Evolutionary conservation across 2,329 filamentous ascomycete species (phyloP), one percentile per base, ranked within the genome.

Genomic region (Dactylonectria macrodidyma): DNA sequence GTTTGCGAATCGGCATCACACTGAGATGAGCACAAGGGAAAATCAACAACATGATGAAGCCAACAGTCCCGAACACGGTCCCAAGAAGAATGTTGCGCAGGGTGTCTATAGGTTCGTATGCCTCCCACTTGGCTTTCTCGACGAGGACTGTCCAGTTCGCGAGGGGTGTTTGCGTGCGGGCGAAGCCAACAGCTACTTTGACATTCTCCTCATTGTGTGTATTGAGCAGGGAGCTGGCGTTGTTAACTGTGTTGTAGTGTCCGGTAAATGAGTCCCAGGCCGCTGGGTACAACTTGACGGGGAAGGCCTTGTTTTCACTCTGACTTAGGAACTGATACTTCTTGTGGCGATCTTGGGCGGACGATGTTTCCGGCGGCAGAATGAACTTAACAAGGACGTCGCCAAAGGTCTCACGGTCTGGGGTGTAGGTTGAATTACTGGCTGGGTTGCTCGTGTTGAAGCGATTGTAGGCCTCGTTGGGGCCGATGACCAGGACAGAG

Each of bases 71-170:
- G 78, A 97, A 97, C 0, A 97, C 92, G 68, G 94, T 97, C 5
- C 90, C 93, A 2, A 97, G 81, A 2, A 98, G 87, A 58, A 97
- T 93, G 55, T 92, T 91, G 22, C 93, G 90, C n/a, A 97, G 84
- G 22, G 89, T 90, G 33, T 85, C 81, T 65, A 97, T 95, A 0
- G 95, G 93, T 8, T 86, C 84, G 82, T 92, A 95, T 0, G 95
- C 93, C 80, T 97, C 95, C 24, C 79, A 79, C 69, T 90, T 89
- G 2, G 89, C 85, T 79, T 96, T 91, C 78, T 97, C 95, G 1
- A 97, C 88, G 2, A 97, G 75, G 3, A 98, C 83, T 5, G 93
- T 90, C 95, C 95, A 98, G 75, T 95, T 89, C 8, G 93, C 93
- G 59, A 97, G 81, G 0, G 82, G 78, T 5, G 87, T 93, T 60